Conservation (phyloP, 2,329 filamentous ascomycete species). For the Thelonectria blattea region DNA sequence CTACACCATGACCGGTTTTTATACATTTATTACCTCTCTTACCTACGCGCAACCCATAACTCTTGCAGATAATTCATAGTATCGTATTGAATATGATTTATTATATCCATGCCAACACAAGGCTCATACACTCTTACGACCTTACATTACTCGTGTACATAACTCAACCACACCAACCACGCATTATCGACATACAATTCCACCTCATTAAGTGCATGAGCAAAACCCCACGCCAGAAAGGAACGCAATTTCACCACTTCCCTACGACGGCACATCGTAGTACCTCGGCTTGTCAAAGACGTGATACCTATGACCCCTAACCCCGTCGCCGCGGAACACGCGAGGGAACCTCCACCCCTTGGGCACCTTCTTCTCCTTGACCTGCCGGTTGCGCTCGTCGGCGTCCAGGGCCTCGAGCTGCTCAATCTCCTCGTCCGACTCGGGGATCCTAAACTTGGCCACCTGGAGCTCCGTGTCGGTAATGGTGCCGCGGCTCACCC, state of each 20-base stretch:
- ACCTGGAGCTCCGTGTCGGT: conserved; percentile 98
- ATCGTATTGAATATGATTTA: conserved; percentile 2
- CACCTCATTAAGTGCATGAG: conserved; percentile 9
- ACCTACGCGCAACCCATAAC: no score
- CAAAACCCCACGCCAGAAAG: conserved; percentile 4
- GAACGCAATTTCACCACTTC: conserved; percentile 5
- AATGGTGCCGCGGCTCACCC: conserved; percentile 87
- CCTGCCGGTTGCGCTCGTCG: conserved; percentile 62
- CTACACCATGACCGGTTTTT: no score
- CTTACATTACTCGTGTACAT: conserved; percentile 30
- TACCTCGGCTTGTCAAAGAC: conserved; percentile 94
- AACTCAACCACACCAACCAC: not conserved
- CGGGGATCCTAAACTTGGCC: conserved; percentile 88
- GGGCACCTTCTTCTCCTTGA: conserved; percentile 76
- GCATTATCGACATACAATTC: conserved; percentile 10
- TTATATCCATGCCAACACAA: conserved; percentile 22
- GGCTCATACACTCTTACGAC: conserved; percentile 23
- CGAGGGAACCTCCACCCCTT: conserved; percentile 82
- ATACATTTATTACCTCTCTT: no score
- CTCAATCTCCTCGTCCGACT: conserved; percentile 61
- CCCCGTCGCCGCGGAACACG: conserved; percentile 83
- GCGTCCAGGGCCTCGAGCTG: conserved; percentile 48
- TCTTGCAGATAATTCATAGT: not conserved
- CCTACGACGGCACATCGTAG: conserved; percentile 44
- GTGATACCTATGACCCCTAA: conserved; percentile 89